phyloP scores from a whole-genome alignment of 306 rosid species.

The Hippophae gyantsensis region DNA sequence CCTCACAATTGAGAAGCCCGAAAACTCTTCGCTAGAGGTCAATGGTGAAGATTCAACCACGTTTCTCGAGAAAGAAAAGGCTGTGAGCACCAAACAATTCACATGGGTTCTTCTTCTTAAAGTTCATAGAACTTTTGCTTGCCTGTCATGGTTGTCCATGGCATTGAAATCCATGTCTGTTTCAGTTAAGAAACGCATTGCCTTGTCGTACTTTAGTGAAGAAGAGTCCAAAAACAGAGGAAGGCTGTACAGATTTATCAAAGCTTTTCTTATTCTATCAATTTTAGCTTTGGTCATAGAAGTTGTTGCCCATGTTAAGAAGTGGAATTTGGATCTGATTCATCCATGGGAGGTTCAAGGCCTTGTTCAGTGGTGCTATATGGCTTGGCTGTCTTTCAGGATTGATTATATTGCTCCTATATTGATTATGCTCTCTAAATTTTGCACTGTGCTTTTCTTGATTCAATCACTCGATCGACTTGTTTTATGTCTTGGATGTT shows the following conservation, averaged over 20 bases:
- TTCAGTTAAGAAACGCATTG: slow-evolving; percentile 61
- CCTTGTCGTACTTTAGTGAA: slow-evolving; percentile 43
- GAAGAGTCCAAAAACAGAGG: slow-evolving; percentile 57
- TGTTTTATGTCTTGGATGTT: slow-evolving; percentile 78
- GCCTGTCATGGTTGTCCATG: slow-evolving; percentile 60
- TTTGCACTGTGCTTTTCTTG: slow-evolving; percentile 75
- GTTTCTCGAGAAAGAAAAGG: slow-evolving; percentile 55
- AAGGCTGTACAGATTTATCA: slow-evolving; percentile 59
- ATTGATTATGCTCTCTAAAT: slow-evolving; percentile 54
- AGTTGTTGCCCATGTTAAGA: slow-evolving; percentile 65
- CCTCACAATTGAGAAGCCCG: slow-evolving; percentile 44
- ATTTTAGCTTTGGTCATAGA: slow-evolving; percentile 54
- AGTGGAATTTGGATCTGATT: slow-evolving; percentile 68
- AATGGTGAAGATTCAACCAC: slow-evolving; percentile 43
- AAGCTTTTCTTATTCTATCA: slow-evolving; percentile 52
- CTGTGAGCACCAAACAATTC: slow-evolving; percentile 63
- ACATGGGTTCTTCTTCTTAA: slow-evolving; percentile 87
- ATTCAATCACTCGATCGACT: slow-evolving; percentile 92
- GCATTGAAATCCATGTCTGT: slow-evolving; percentile 28
- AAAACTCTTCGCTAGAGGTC: slow-evolving; percentile 34
- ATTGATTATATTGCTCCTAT: slow-evolving; percentile 72
- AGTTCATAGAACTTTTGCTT: slow-evolving; percentile 51
- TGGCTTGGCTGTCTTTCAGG: slow-evolving; percentile 75
- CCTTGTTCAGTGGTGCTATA: slow-evolving; percentile 53
- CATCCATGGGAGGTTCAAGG: slow-evolving; percentile 79